Conservation (phyloP, 228 moss, liverwort and hornwort genomes). For the Sphagnum fallax region DNA sequence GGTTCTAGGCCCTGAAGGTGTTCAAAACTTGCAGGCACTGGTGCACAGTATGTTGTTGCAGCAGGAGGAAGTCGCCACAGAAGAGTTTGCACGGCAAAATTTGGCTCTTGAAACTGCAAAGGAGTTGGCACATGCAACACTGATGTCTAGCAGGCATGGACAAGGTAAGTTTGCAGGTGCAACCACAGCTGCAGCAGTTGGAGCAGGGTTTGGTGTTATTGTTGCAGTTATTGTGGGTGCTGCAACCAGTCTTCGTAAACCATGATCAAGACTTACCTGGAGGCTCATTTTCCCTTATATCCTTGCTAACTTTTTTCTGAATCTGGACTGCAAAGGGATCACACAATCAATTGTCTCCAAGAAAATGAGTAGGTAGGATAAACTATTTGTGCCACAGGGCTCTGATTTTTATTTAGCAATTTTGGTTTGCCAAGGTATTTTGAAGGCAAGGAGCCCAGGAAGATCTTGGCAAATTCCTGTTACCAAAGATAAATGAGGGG, state of each 20-base stretch:
- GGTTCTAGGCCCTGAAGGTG: conserved; percentile 73
- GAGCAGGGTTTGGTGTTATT: conserved; percentile 89
- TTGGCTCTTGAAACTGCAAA: conserved; percentile 80
- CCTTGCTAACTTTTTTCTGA: too few species aligned
- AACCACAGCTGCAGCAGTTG: conserved; percentile 77
- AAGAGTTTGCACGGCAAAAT: conserved; percentile 81
- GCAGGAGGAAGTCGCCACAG: conserved; percentile 70
- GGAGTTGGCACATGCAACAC: conserved; percentile 48
- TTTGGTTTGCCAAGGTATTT: too few species aligned
- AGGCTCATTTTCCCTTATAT: too few species aligned
- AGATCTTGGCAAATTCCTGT: too few species aligned
- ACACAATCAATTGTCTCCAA: too few species aligned
- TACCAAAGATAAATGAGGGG: too few species aligned
- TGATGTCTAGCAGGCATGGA: conserved; percentile 27
- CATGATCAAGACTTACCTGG: conserved; percentile 12
- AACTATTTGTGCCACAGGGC: too few species aligned
- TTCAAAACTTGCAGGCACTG: conserved; percentile 71
- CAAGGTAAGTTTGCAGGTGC: conserved; percentile 56
- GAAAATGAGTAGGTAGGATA: too few species aligned
- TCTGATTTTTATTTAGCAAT: too few species aligned
- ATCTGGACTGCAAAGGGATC: too few species aligned
- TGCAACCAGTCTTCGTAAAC: conserved; percentile 76
- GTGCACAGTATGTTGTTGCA: conserved; percentile 67
- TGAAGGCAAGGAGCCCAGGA: too few species aligned
- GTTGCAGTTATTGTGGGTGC: conserved; percentile 79